A percentile compares a stretch with the other conserved stretches of the same genome.
Evolutionary conservation across 768 basidiomycete genomes (phyloP).

Genomic region (Podaxis rugospora): DNA sequence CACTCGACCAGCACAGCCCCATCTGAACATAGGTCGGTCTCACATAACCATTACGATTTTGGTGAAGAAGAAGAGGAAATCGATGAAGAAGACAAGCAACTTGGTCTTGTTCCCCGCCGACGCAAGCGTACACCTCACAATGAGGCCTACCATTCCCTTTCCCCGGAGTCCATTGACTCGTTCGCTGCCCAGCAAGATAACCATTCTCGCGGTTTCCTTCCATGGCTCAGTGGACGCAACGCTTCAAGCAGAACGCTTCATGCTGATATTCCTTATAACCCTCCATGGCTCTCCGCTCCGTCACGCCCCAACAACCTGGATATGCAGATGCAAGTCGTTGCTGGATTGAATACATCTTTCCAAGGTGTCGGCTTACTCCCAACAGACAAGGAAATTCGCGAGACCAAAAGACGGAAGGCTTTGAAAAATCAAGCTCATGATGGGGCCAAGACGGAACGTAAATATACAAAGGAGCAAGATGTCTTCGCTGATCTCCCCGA

Average conservation of each 20-base stretch:
- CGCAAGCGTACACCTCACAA: constrained; percentile 55
- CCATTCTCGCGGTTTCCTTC: constrained; percentile 21
- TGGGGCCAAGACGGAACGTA: constrained; percentile 25
- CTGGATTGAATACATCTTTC: constrained; percentile 71
- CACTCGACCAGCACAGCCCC: background rate
- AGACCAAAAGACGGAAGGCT: constrained; percentile 13
- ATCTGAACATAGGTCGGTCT: background rate
- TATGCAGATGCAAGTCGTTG: constrained; percentile 59
- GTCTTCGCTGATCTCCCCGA: constrained; percentile 60
- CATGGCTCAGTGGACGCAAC: constrained; percentile 19
- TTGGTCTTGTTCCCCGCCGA: constrained; percentile 22
- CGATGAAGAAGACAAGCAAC: constrained; percentile 31
- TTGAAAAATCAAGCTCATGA: constrained; percentile 13
- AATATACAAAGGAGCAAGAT: constrained; percentile 25
- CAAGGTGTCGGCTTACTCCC: constrained; percentile 77
- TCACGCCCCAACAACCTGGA: constrained; percentile 60
- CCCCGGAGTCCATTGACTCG: constrained; percentile 48
- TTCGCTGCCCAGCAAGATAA: constrained; percentile 29
- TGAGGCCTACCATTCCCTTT: constrained; percentile 58
- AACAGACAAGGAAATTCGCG: constrained; percentile 34
- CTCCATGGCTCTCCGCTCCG: constrained; percentile 65
- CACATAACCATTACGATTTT: constrained; percentile 13
- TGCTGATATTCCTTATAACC: constrained; percentile 23
- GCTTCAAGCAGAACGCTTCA: constrained; percentile 16
- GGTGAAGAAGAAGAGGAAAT: constrained; percentile 26